Base-by-base conservation (phyloP, 495 filamentous ascomycete species). In the Penicilliopsis zonata region DNA sequence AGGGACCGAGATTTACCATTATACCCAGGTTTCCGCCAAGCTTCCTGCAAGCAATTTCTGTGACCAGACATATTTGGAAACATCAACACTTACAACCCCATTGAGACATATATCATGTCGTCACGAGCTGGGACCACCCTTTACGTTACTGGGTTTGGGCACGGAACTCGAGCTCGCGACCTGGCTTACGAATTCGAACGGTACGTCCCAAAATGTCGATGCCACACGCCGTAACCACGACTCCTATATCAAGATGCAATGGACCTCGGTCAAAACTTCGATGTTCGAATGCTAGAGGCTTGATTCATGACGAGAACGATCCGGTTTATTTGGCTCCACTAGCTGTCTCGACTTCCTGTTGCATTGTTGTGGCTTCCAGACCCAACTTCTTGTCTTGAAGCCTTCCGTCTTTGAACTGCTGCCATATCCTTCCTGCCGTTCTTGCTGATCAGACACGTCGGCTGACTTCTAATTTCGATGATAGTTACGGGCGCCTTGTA, bases 101-200 rank as follows among this genome's bases (percentile, higher is more conserved):
- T n/a, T n/a, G n/a, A n/a, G n/a, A 9, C 30, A 12, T 12, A 27
- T 25, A 67, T 42, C 46, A 95, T 94, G 86, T 94, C 86, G 72
- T n/a, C n/a, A n/a, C 84, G 87, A 44, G 77, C 82, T 50, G 78
- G 78, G 33, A 94, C 87, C 25, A 98, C 90, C 18, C 85, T 98
- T 35, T 98, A 98, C 70, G 90, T 95, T 41, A 81, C 73, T 40
- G 90, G 90, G 69, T 99, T 99, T 63, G 90, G 88, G 69, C 88
- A 94, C 60, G 92, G 90, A 52, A 99, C 90, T 57, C 86, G 90
- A 69, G 90, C 90, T 56, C 86, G 92, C 74, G 90, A 99, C 67
- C 85, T 99, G 61, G 90, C 90, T 69, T 96, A 94, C 82, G 90
- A 99, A 74, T 95, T 95, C 82, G 86, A 94, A 82, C 83, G 88